Evolutionary conservation across 202 grass and related monocot genomes (phyloP), one percentile per base, ranked within the genome.

Genomic region (Digitaria exilis): DNA sequence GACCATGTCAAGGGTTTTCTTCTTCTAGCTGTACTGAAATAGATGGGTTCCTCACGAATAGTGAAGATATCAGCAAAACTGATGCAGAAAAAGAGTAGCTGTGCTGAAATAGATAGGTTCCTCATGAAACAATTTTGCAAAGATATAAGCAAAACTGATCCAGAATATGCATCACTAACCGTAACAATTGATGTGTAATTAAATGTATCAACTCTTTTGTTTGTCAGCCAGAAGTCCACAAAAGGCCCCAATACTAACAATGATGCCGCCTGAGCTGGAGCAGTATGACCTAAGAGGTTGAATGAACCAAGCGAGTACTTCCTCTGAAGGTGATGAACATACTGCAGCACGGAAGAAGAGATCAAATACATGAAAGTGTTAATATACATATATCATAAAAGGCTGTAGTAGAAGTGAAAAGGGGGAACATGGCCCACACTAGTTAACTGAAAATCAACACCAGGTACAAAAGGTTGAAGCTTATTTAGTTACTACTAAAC

Each of bases 301-400:
- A 93, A 93, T 16, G 91, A 93, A 42, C 84, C 83, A 73, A 93
- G 85, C 2, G 91, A 78, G 75, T 93, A 93, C 39, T 93, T 93
- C 67, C 80, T 76, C 81, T 90, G 91, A 77, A 93, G 84, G 87
- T 73, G 84, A 81, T 93, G 91, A 45, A 93, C 87, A 76, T 90
- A 90, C 91, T 93, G 67, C 82, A 88, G 13, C 12, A 50, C 45
- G 45, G 45, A 77, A 80, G 30, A 30, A 50, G 21, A 77, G 19
- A 60, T 15, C 14, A 63, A 57, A 75, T 26, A 37, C 22, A 74
- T 41, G 13, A 41, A 8, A 22, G 0, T 31, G 31, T 25, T 35
- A 54, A 49, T 19, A 19, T 44, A n/a, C n/a, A n/a, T n/a, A 70
- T 54, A 21, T 1, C 48, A 50, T 22, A 37, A 8, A 35, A 55